These are phyloP conservation scores for Biscutella laevigata DNA, from an alignment of 441 rosid genomes.

Conservation along the genomic window DNA sequence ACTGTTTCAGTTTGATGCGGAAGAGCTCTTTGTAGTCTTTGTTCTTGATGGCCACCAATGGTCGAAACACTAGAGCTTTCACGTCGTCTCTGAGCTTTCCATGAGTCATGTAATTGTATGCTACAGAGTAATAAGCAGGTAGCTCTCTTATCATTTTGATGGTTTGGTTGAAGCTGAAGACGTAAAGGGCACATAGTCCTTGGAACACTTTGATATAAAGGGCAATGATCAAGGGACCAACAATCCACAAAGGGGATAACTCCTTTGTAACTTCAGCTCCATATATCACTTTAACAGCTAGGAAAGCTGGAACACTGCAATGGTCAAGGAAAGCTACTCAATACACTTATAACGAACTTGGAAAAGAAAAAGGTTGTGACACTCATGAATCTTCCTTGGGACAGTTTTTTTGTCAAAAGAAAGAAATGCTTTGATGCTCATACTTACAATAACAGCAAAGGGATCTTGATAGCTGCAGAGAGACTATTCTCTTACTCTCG, in stretches of 20 bases:
- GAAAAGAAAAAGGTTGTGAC: not conserved
- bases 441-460: slow-evolving; percentile 77
- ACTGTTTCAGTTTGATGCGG: slow-evolving; percentile 46
- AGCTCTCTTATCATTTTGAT: slow-evolving; percentile 40
- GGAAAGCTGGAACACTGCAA: slow-evolving; percentile 62
- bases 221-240: slow-evolving; percentile 65
- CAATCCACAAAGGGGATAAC: slow-evolving; percentile 69
- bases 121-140: slow-evolving; percentile 47
- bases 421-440: not conserved
- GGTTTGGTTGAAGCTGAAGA: slow-evolving; percentile 67
- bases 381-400: slow-evolving; percentile 4
- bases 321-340: slow-evolving; percentile 18
- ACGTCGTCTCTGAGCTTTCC: slow-evolving; percentile 66
- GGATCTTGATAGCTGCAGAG: slow-evolving; percentile 64
- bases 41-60: slow-evolving; percentile 50
- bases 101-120: slow-evolving; percentile 38
- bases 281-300: slow-evolving; percentile 49
- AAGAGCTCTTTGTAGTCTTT: slow-evolving; percentile 53
- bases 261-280: slow-evolving; percentile 76
- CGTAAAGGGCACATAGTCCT: slow-evolving; percentile 62
- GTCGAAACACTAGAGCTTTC: slow-evolving; percentile 40
- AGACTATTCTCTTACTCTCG: slow-evolving; percentile 26
- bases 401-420: not conserved
- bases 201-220: slow-evolving; percentile 63
- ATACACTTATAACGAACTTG: not conserved